Conservation (phyloP, 305 asterid species). For the Fraxinus paxiana region DNA sequence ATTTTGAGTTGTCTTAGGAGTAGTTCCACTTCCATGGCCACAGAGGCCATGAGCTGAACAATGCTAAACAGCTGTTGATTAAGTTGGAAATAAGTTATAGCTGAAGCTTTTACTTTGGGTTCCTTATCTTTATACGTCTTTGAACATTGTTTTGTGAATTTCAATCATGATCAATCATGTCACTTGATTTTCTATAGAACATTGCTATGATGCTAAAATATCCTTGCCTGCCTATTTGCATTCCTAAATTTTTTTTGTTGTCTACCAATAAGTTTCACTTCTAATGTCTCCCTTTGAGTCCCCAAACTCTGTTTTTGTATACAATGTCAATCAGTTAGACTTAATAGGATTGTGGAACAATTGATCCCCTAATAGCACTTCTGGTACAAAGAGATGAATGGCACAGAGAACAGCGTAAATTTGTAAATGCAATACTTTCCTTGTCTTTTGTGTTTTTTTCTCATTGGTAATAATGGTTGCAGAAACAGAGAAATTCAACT, state of each 20-base stretch:
- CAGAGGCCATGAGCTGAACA: background rate
- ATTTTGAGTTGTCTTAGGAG: background rate
- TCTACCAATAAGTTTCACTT: background rate
- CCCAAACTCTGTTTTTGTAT: background rate
- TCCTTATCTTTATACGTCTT: background rate
- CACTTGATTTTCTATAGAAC: background rate
- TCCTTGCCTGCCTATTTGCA: background rate
- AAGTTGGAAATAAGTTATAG: background rate
- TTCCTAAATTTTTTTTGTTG: background rate
- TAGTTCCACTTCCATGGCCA: background rate
- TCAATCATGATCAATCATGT: background rate
- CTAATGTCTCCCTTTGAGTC: background rate
- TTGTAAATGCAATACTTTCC: background rate
- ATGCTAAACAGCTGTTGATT: background rate
- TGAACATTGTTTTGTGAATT: background rate
- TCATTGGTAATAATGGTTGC: background rate
- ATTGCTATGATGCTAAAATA: background rate
- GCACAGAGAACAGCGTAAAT: background rate
- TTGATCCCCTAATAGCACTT: background rate
- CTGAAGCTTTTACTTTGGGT: background rate
- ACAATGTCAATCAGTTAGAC: background rate
- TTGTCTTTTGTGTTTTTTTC: background rate
- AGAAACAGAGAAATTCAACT: background rate
- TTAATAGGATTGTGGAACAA: slow-evolving; percentile 65
- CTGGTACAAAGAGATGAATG: background rate